phyloP scores from a whole-genome alignment of 495 filamentous ascomycete species.

The Corynascus novoguineensis region DNA sequence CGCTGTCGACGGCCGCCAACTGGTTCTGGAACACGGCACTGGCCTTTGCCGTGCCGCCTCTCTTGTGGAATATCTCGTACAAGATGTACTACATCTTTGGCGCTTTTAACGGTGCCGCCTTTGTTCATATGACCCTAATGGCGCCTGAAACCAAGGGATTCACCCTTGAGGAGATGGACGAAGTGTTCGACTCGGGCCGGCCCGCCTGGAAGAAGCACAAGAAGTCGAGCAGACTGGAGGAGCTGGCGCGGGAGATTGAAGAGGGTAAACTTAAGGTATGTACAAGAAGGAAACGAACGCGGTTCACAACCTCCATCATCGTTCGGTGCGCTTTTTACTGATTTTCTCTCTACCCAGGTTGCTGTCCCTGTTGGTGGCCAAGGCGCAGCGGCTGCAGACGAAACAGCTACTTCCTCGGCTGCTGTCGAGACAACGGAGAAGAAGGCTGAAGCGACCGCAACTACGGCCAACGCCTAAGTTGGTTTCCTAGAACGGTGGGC shows the following conservation, averaged over 20 bases:
- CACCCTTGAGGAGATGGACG: constrained; percentile 65
- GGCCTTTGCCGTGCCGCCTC: constrained; percentile 56
- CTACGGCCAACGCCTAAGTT: no score
- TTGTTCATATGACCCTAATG: constrained; percentile 63
- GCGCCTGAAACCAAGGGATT: constrained; percentile 76
- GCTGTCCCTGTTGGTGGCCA: constrained; percentile 1
- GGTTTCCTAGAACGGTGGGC: no score
- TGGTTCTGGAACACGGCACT: constrained; percentile 69
- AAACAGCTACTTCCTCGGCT: background rate
- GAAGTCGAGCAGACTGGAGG: constrained; percentile 43
- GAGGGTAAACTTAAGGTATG: constrained; percentile 41
- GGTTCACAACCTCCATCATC: no score
- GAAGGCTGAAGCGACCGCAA: background rate
- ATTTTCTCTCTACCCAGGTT: constrained; percentile 1
- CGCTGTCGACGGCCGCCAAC: constrained; percentile 58
- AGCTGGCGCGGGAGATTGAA: constrained; percentile 49
- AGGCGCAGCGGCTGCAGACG: background rate
- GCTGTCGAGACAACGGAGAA: background rate
- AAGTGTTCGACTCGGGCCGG: constrained; percentile 51
- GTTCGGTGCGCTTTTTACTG: background rate
- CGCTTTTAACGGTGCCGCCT: constrained; percentile 62
- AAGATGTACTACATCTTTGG: constrained; percentile 66
- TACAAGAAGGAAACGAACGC: background rate
- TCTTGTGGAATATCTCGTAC: constrained; percentile 51
- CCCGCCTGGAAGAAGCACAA: constrained; percentile 44